Evolutionary conservation across 192 early-diverging fungal species (phyloP).

Genomic region (Lunasporangiospora selenospora): DNA sequence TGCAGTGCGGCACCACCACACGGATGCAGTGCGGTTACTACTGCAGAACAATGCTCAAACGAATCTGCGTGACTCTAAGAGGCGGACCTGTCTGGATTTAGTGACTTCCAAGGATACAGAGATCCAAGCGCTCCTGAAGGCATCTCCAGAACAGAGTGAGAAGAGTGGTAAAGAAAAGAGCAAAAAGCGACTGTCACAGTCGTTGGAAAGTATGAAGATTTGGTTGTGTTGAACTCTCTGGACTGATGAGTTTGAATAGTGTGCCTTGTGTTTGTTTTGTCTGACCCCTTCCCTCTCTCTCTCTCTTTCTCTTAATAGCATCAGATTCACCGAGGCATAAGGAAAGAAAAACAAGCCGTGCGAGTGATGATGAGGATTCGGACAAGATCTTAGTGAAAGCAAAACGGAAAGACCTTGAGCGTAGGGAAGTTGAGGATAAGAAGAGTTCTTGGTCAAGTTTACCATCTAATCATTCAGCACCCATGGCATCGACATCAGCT

Average conservation of each 20-base stretch:
- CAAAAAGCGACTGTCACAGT: slow-evolving; percentile 31
- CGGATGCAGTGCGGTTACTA: slow-evolving; percentile 50
- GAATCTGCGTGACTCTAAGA: slow-evolving; percentile 61
- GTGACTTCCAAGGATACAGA: slow-evolving; percentile 43
- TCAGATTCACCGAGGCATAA: slow-evolving; percentile 27
- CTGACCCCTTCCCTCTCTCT: background rate
- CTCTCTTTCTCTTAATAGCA: slow-evolving; percentile 4
- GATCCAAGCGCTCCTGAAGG: slow-evolving; percentile 25
- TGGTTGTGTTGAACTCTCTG: background rate
- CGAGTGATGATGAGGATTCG: too few relatives aligned
- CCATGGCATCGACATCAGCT: too few relatives aligned
- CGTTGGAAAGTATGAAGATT: slow-evolving; percentile 20
- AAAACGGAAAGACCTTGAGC: too few relatives aligned
- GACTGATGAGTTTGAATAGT: background rate
- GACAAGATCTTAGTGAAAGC: too few relatives aligned
- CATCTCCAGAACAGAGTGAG: slow-evolving; percentile 32
- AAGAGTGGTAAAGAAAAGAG: slow-evolving; percentile 44
- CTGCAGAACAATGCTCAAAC: slow-evolving; percentile 53
- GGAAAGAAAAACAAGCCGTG: slow-evolving; percentile 32
- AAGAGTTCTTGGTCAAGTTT: too few relatives aligned
- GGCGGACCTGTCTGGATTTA: slow-evolving; percentile 58
- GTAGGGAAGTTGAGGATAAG: too few relatives aligned
- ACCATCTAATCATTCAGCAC: too few relatives aligned
- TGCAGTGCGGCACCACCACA: slow-evolving; percentile 56
- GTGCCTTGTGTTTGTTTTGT: background rate